A percentile compares a stretch with the other conserved stretches of the same genome.
phyloP scores from a whole-genome alignment of 108 stramenopile species.

The Nitzschia inconspicua region DNA sequence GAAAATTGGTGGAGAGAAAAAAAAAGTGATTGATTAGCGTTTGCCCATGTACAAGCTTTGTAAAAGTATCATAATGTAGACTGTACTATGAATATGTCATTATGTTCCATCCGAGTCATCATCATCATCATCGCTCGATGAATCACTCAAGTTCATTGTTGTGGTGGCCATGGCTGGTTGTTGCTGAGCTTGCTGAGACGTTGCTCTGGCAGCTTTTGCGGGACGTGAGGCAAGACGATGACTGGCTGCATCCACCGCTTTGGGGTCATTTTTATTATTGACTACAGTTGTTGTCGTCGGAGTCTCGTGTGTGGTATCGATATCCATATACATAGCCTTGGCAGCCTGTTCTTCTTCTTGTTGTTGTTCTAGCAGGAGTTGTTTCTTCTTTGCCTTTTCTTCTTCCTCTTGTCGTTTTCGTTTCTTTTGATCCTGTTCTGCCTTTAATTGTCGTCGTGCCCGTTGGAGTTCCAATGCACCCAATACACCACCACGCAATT shows the following conservation, averaged over 20 bases:
- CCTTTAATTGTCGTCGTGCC: constrained; percentile 47
- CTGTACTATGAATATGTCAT: too few relatives aligned
- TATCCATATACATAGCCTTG: constrained; percentile 4
- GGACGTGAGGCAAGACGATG: neutral
- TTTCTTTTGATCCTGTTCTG: constrained; percentile 47
- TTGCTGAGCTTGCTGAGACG: neutral
- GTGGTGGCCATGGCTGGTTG: constrained; percentile 9
- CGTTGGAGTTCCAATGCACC: constrained; percentile 72
- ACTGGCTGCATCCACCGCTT: neutral
- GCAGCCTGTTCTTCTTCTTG: constrained; percentile 1
- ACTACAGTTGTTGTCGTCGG: constrained; percentile 1
- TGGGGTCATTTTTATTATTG: constrained; percentile 1
- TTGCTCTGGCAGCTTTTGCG: neutral
- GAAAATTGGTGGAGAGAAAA: too few relatives aligned
- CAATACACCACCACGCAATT: constrained; percentile 74
- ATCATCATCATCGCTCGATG: constrained; percentile 51
- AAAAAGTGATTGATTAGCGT: too few relatives aligned
- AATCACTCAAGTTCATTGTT: constrained; percentile 79
- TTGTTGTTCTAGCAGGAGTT: constrained; percentile 16
- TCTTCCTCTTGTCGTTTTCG: constrained; percentile 42
- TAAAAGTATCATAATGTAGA: too few relatives aligned
- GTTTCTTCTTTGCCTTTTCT: constrained; percentile 29
- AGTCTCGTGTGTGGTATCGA: constrained; percentile 3
- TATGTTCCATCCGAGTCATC: constrained; percentile 45
- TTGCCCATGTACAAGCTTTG: too few relatives aligned